Evolutionary conservation across 179 eudicot species (phyloP).

Genomic region (Drosera spatulata): DNA sequence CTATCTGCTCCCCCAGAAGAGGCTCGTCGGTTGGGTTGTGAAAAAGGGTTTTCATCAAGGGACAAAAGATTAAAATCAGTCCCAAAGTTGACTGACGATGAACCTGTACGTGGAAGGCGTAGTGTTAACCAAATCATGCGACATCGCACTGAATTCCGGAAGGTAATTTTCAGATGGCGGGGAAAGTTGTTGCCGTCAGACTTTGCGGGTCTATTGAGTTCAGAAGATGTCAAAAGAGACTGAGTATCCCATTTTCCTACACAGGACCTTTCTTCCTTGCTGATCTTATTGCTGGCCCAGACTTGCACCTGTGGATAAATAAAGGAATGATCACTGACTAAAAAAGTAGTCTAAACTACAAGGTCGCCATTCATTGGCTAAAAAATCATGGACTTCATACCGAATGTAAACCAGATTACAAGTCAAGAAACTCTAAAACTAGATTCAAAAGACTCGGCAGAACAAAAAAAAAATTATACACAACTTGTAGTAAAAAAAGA

Average conservation of each 20-base stretch:
- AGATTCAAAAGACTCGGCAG: too few species aligned
- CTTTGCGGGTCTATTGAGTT: constrained; percentile 68
- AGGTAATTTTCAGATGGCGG: constrained; percentile 65
- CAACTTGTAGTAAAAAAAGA: too few species aligned
- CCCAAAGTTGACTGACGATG: constrained; percentile 64
- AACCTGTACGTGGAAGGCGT: constrained; percentile 62
- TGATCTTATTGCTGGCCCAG: constrained; percentile 86
- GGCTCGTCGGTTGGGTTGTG: constrained; percentile 54
- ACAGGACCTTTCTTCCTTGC: constrained; percentile 79
- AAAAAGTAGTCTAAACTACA: too few species aligned
- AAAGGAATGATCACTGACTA: too few species aligned
- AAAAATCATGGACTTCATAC: too few species aligned
- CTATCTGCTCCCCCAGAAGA: constrained; percentile 60
- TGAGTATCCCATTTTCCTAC: constrained; percentile 87
- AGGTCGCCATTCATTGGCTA: too few species aligned
- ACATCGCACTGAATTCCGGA: constrained; percentile 69
- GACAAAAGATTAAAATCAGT: constrained; percentile 61
- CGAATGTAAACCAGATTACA: too few species aligned
- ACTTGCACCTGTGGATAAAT: constrained; percentile 62
- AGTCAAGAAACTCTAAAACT: too few species aligned
- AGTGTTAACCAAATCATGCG: constrained; percentile 79
- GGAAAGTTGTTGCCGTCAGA: constrained; percentile 25
- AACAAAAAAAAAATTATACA: too few species aligned
- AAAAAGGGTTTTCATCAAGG: constrained; percentile 81
- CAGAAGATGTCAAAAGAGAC: constrained; percentile 51